phyloP scores from a whole-genome alignment of 176 grass and related monocot genomes.

The Puya raimondii region DNA sequence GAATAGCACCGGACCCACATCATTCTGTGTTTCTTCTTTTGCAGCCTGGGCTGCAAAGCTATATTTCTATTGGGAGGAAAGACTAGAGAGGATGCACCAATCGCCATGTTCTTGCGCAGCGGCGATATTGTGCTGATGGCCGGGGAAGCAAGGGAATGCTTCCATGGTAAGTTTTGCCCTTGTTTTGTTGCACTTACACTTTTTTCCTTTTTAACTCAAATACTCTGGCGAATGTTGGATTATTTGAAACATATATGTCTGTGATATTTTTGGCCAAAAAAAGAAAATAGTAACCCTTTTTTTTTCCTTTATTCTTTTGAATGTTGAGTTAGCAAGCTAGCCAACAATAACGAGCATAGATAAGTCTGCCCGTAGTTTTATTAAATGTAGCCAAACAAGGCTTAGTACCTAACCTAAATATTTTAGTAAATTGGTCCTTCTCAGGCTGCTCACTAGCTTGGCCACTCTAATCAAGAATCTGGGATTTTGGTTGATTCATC shows the following conservation, averaged over 20 bases:
- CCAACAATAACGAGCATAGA: no score
- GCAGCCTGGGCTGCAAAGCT: slow-evolving; percentile 76
- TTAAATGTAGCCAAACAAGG: no score
- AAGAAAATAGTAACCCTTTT: no score
- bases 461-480: neutral
- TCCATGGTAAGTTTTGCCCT: slow-evolving; percentile 51
- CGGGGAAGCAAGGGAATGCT: slow-evolving; percentile 66
- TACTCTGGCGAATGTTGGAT: no score
- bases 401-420: neutral
- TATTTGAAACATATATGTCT: no score
- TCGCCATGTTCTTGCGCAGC: slow-evolving; percentile 61
- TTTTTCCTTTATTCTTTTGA: neutral
- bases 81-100: slow-evolving; percentile 63
- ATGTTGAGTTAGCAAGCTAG: neutral
- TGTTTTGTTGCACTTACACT: neutral
- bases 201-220: no score
- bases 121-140: slow-evolving; percentile 85
- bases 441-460: no score
- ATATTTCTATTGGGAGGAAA: slow-evolving; percentile 86
- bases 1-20: neutral
- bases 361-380: no score
- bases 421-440: neutral
- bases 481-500: neutral
- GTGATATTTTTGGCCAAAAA: neutral
- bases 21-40: neutral